Percentiles rank a stretch among this genome's conserved stretches.
These are phyloP conservation scores for Smallanthus sonchifolius DNA, from an alignment of 129 eudicot genomes.

Conservation along the genomic window DNA sequence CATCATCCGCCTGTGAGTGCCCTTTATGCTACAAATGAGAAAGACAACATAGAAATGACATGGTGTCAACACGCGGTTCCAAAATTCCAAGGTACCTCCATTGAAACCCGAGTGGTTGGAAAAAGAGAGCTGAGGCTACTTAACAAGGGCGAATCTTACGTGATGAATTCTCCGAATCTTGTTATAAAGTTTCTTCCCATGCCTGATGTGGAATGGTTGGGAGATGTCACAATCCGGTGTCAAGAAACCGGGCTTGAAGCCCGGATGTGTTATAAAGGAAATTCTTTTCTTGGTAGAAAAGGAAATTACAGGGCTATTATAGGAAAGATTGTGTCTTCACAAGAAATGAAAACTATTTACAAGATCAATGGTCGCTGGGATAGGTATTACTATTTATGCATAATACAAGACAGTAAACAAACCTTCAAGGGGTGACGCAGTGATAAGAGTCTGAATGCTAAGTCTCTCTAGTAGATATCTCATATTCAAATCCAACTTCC, in stretches of 20 bases:
- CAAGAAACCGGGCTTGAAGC: conserved; percentile 74
- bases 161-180: conserved; percentile 71
- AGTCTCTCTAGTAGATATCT: too few relatives aligned
- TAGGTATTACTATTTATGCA: conserved; percentile 34
- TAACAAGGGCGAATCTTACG: conserved; percentile 56
- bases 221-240: conserved; percentile 61
- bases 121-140: conserved; percentile 52
- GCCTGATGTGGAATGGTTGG: conserved; percentile 69
- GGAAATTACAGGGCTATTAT: conserved; percentile 49
- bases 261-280: conserved; percentile 50
- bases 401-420: background rate
- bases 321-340: conserved; percentile 59
- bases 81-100: conserved; percentile 64
- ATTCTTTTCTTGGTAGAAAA: conserved; percentile 43
- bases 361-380: conserved; percentile 96
- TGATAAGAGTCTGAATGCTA: too few relatives aligned
- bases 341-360: conserved; percentile 42
- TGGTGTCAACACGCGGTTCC: conserved; percentile 82
- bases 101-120: conserved; percentile 64
- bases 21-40: conserved; percentile 75
- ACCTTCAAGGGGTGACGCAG: too few relatives aligned
- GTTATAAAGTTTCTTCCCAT: conserved; percentile 70
- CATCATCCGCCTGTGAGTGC: conserved; percentile 96
- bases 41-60: conserved; percentile 51
- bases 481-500: too few relatives aligned